Conservation (phyloP, 768 basidiomycete genomes). For the Calocera viscosa region DNA sequence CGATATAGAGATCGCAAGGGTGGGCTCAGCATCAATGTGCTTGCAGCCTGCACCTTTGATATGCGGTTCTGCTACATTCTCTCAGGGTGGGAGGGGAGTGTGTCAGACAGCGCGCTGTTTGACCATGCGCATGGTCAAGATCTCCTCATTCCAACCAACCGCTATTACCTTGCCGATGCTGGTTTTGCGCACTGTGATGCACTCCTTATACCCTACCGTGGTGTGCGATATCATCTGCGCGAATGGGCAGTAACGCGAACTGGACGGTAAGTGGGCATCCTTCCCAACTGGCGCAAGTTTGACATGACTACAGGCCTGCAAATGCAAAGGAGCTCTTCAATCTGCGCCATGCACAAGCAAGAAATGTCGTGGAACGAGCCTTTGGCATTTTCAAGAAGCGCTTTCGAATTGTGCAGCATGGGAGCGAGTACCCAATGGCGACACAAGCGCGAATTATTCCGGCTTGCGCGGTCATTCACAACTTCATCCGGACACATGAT, state of each 20-base stretch:
- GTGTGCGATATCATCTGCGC: constrained; percentile 30
- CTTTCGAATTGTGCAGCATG: constrained; percentile 18
- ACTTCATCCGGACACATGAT: constrained; percentile 25
- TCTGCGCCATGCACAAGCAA: constrained; percentile 19
- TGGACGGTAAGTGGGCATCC: constrained; percentile 10
- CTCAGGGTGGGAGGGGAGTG: constrained; percentile 34
- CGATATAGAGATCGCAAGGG: constrained; percentile 21
- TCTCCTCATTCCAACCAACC: constrained; percentile 26
- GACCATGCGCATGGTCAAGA: constrained; percentile 22
- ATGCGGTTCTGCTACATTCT: constrained; percentile 31
- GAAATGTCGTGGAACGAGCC: constrained; percentile 20
- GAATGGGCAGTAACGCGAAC: constrained; percentile 24
- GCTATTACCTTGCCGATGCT: constrained; percentile 28
- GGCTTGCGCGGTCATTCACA: constrained; percentile 22
- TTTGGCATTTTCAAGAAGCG: constrained; percentile 20
- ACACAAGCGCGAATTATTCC: constrained; percentile 21
- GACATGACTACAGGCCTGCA: constrained; percentile 12
- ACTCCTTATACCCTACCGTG: constrained; percentile 31
- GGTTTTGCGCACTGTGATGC: constrained; percentile 29
- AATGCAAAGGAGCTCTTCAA: constrained; percentile 22
- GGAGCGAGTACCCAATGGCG: constrained; percentile 16
- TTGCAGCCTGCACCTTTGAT: constrained; percentile 28
- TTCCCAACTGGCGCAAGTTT: background rate
- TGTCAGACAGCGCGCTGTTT: constrained; percentile 29
- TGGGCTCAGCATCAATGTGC: constrained; percentile 29